Conservation (phyloP, 1,284 basidiomycete species). For the Ustilago shanxiensis region DNA sequence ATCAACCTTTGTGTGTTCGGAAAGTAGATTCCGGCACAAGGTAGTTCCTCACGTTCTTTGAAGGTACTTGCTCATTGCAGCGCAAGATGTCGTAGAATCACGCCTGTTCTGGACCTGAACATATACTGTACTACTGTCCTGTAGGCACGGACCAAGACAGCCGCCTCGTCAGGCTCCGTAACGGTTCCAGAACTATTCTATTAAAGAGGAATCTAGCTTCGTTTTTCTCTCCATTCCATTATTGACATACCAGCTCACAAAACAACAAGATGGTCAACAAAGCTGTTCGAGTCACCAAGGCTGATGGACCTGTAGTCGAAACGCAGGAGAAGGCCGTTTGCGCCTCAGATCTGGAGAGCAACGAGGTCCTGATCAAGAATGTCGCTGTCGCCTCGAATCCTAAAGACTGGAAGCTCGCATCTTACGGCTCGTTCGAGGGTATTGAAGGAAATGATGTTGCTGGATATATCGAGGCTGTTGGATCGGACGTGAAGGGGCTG, state of each 20-base stretch:
- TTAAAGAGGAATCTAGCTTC: too few relatives aligned
- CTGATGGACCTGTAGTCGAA: constrained; percentile 34
- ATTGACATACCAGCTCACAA: not conserved
- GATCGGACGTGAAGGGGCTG: constrained; percentile 56
- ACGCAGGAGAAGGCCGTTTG: constrained; percentile 18
- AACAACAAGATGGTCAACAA: constrained; percentile 28
- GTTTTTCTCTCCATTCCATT: not conserved
- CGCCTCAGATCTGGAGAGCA: constrained; percentile 18
- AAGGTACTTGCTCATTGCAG: not conserved
- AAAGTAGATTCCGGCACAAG: not conserved
- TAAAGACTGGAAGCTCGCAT: constrained; percentile 68
- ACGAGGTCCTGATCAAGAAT: constrained; percentile 70
- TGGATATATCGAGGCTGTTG: constrained; percentile 47
- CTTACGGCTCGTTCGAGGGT: constrained; percentile 18
- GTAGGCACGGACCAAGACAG: not conserved
- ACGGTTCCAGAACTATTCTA: too few relatives aligned
- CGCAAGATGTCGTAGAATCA: not conserved
- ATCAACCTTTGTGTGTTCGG: not conserved
- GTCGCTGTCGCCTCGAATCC: constrained; percentile 69
- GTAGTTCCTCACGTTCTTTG: not conserved
- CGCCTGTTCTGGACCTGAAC: too few relatives aligned
- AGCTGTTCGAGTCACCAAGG: constrained; percentile 41
- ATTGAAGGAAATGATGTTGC: constrained; percentile 69
- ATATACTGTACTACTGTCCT: too few relatives aligned
- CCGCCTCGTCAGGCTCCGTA: not conserved